phyloP scores from a whole-genome alignment of 306 rosid genomes.

The Nissolia schottii region DNA sequence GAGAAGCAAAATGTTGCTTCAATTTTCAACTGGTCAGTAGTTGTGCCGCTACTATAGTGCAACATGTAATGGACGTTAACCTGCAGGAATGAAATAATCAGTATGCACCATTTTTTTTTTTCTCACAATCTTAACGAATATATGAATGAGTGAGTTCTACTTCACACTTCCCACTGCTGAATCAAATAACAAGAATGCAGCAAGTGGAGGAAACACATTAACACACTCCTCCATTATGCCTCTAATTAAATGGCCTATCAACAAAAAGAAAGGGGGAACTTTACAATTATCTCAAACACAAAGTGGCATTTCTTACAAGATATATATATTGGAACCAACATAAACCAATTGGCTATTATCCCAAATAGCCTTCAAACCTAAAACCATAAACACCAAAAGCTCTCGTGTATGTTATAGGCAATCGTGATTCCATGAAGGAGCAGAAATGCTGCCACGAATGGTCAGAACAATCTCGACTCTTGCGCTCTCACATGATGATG shows the following conservation, averaged over 20 bases:
- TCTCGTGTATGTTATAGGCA: not conserved
- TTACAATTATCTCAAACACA: conserved; percentile 71
- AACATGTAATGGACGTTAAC: too few species aligned
- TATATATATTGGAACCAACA: conserved; percentile 41
- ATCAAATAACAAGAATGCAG: conserved; percentile 46
- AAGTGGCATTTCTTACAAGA: conserved; percentile 58
- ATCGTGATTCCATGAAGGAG: too few species aligned
- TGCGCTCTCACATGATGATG: conserved; percentile 74
- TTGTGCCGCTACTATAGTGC: too few species aligned
- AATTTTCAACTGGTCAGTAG: not conserved
- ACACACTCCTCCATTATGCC: conserved; percentile 37
- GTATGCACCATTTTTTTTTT: too few species aligned
- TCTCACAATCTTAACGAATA: conserved; percentile 26
- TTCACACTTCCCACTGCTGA: conserved; percentile 40
- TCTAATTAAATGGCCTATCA: conserved; percentile 42
- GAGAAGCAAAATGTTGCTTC: not conserved
- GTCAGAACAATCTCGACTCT: conserved; percentile 17
- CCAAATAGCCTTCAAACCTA: conserved; percentile 44
- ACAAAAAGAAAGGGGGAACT: conserved; percentile 31
- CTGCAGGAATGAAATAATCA: conserved; percentile 3
- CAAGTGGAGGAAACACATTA: conserved; percentile 40
- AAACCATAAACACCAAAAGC: conserved; percentile 26
- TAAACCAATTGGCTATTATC: conserved; percentile 41
- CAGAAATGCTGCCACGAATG: not conserved
- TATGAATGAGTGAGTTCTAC: conserved; percentile 44